Evolutionary conservation across 179 eudicot genomes (phyloP), one percentile per base, ranked within the genome.

Genomic region (Pouteria campechiana): DNA sequence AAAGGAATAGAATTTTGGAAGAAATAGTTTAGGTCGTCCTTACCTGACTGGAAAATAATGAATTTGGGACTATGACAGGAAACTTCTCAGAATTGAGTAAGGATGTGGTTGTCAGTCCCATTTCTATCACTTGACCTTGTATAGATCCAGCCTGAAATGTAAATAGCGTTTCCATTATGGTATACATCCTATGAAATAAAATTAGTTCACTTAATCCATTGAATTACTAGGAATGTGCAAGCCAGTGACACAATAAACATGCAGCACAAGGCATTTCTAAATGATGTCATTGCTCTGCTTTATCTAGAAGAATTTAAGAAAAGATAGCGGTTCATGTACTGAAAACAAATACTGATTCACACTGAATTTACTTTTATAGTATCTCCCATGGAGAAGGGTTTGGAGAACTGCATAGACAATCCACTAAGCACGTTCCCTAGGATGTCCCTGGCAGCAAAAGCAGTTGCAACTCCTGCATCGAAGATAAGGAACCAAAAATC

Each of bases 341-440:
- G n/a, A n/a, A n/a, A n/a, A n/a, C n/a, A n/a, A n/a, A n/a, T n/a
- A n/a, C n/a, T n/a, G n/a, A n/a, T n/a, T n/a, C n/a, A n/a, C n/a
- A n/a, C n/a, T n/a, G n/a, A 42, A 48, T 73, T 19, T 74, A 86
- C 95, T 76, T 74, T 86, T 41, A 90, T 90, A 5, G 90, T 90
- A 62, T 90, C 98, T 35, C 95, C 95, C 47, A 86, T 36, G 15
- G 98, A 86, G 69, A 90, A 90, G 3, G 98, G 98, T 48, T 45
- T 79, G 22, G 95, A 74, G 55, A 76, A 49, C 63, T 85, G 97
- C 67, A 89, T 62, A 41, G 87, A 72, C 47, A 89, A 44, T 44
- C 98, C 98, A 63, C 94, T 90, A 38, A 90, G 94, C 47, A 86
- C 79, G 67, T 90, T 90, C 39, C 95, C 98, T 44, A 90, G 89